These are phyloP conservation scores for Trichoderma cornu-damae DNA, from an alignment of 2,329 filamentous ascomycete genomes.

Conservation along the genomic window DNA sequence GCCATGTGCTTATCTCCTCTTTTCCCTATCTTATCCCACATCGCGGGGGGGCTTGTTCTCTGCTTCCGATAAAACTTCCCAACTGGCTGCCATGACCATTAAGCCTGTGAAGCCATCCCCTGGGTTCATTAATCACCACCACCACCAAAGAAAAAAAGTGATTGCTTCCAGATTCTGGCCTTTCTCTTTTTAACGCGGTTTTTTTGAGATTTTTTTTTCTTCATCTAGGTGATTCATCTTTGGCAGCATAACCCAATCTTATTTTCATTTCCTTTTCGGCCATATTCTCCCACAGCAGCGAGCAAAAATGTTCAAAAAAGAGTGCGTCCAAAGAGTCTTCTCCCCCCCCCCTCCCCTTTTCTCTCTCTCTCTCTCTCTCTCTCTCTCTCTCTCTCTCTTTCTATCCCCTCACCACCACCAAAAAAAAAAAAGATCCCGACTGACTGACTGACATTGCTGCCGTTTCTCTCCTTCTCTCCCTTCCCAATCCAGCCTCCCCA, in stretches of 20 bases:
- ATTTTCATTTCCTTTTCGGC: background rate
- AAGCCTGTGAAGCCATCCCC: too few species aligned
- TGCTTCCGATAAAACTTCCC: slow-evolving; percentile 1
- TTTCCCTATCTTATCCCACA: slow-evolving; percentile 8
- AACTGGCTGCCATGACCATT: background rate
- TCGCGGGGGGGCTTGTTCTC: too few species aligned
- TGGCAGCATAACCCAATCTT: background rate
- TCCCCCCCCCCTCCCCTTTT: background rate
- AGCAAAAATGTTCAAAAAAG: slow-evolving; percentile 83
- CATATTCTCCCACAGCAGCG: background rate
- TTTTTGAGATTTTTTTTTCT: too few species aligned
- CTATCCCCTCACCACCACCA: background rate
- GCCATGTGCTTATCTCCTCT: slow-evolving; percentile 24
- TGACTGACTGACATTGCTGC: background rate
- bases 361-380: too few species aligned
- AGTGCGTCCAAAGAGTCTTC: slow-evolving; percentile 49
- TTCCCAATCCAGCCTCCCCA: slow-evolving; percentile 54
- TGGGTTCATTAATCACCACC: background rate
- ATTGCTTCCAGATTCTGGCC: background rate
- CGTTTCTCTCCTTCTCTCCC: too few species aligned
- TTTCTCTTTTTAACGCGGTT: too few species aligned
- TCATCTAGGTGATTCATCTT: too few species aligned
- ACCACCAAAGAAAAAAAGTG: background rate
- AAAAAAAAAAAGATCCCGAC: background rate
- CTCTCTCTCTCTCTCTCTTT: too few species aligned